Evolutionary conservation across 2,329 filamentous ascomycete genomes (phyloP).

Genomic region (Fusarium sp.): DNA sequence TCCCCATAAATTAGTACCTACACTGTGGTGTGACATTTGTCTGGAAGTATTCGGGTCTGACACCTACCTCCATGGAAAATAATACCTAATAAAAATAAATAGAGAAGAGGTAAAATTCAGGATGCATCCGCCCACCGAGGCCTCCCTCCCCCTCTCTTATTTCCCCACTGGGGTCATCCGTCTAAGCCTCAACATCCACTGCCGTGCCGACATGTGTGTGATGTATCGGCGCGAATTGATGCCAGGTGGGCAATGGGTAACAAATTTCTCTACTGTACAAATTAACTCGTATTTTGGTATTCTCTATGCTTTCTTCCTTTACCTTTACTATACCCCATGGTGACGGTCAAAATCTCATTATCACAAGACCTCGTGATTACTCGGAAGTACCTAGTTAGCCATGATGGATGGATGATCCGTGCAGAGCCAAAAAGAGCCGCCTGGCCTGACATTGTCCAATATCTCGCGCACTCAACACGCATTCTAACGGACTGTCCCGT

Average conservation of each 20-base stretch:
- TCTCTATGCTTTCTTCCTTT: neutral
- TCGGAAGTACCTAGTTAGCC: constrained; percentile 19
- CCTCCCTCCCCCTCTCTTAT: constrained; percentile 34
- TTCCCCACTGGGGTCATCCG: constrained; percentile 38
- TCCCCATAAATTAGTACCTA: neutral
- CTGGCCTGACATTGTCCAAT: constrained; percentile 35
- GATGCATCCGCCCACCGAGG: constrained; percentile 36
- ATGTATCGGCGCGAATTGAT: constrained; percentile 22
- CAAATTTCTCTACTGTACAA: neutral
- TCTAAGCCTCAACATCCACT: constrained; percentile 46
- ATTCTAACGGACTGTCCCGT: constrained; percentile 35
- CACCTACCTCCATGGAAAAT: too few species aligned
- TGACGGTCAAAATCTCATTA: neutral
- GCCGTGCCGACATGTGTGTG: constrained; percentile 43
- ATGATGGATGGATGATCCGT: constrained; percentile 13
- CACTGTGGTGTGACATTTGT: neutral
- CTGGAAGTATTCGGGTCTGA: too few species aligned
- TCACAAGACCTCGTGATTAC: constrained; percentile 9
- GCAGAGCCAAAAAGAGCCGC: constrained; percentile 39
- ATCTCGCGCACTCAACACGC: constrained; percentile 40
- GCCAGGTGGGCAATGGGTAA: constrained; percentile 21
- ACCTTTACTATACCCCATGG: too few species aligned
- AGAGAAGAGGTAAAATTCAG: constrained; percentile 18
- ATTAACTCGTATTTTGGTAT: neutral
- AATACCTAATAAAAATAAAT: too few species aligned